Percentiles rank a stretch among this genome's conserved stretches.
phyloP scores from a whole-genome alignment of 139 green algal species.

The Protoeuglena noctilucae region DNA sequence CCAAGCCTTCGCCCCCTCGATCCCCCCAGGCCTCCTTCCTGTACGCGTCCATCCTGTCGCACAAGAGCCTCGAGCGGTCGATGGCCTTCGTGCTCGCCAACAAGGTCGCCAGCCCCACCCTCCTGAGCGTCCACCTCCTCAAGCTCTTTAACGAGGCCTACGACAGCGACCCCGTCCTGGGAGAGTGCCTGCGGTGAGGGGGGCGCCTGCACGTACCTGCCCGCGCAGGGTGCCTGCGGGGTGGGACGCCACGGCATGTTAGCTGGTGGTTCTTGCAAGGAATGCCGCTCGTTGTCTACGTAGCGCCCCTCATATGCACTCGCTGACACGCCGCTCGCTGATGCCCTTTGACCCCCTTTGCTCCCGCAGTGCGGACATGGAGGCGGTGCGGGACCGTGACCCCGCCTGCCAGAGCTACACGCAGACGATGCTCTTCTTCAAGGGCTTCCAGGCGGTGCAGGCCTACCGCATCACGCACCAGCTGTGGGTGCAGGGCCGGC shows the following conservation, averaged over 20 bases:
- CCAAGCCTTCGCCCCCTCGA: too few relatives aligned
- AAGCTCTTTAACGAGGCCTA: slow-evolving; percentile 64
- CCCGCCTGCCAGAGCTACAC: slow-evolving; percentile 74
- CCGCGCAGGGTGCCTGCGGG: too few relatives aligned
- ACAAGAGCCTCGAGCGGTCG: slow-evolving; percentile 56
- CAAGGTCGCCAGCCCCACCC: slow-evolving; percentile 66
- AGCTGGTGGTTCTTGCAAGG: neutral
- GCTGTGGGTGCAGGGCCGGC: slow-evolving; percentile 59
- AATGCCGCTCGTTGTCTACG: slow-evolving; percentile 6
- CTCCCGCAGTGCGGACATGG: slow-evolving; percentile 49
- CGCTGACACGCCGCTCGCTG: too few relatives aligned
- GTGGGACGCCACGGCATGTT: neutral
- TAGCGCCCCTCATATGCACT: too few relatives aligned
- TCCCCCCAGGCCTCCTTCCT: slow-evolving; percentile 75
- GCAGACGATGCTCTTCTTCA: slow-evolving; percentile 78
- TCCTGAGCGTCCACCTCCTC: slow-evolving; percentile 85
- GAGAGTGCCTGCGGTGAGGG: neutral
- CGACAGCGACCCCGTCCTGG: slow-evolving; percentile 11
- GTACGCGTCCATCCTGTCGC: slow-evolving; percentile 82
- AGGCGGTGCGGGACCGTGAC: slow-evolving; percentile 60
- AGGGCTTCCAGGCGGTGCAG: slow-evolving; percentile 88
- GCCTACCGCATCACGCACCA: slow-evolving; percentile 77
- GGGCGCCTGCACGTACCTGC: neutral
- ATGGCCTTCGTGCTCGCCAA: slow-evolving; percentile 90
- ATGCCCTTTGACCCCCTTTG: slow-evolving; percentile 53